A percentile compares a stretch with the other conserved stretches of the same genome.
Conservation (phyloP, 1,284 basidiomycete genomes). For the Pseudomicrostroma phylloplanum region DNA sequence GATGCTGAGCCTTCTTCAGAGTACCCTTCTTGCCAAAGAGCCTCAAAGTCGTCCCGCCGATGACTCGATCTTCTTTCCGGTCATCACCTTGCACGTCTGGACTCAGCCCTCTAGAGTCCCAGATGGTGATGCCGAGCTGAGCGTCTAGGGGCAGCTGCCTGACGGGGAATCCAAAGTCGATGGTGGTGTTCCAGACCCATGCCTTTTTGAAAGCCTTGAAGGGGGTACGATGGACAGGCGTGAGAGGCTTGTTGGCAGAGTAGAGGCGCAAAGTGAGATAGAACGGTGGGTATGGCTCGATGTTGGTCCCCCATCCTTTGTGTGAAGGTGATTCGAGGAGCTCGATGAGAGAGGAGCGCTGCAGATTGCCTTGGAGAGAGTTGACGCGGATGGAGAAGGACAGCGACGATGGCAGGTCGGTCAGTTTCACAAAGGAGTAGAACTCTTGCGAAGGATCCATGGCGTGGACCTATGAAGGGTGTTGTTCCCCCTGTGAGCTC, state of each 20-base stretch:
- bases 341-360: constrained; percentile 20
- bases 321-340: constrained; percentile 25
- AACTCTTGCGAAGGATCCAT: constrained; percentile 23
- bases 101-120: constrained; percentile 62
- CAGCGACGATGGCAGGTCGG: constrained; percentile 21
- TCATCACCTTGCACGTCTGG: constrained; percentile 46
- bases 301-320: constrained; percentile 28
- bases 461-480: neutral
- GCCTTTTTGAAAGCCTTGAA: constrained; percentile 78
- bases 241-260: constrained; percentile 85
- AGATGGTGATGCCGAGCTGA: constrained; percentile 87
- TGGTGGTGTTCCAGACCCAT: constrained; percentile 8
- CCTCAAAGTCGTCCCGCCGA: constrained; percentile 83
- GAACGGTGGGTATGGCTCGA: constrained; percentile 65
- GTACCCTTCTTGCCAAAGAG: constrained; percentile 90
- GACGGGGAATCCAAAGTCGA: constrained; percentile 54
- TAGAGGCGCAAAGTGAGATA: constrained; percentile 85
- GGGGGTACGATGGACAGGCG: constrained; percentile 79
- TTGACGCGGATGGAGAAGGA: constrained; percentile 10
- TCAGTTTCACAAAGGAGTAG: constrained; percentile 42
- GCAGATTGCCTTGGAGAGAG: constrained; percentile 36
- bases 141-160: constrained; percentile 80
- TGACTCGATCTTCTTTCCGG: constrained; percentile 54
- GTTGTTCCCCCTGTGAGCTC: too few relatives aligned
- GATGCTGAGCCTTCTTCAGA: constrained; percentile 67